A percentile compares a stretch with the other conserved stretches of the same genome.
phyloP scores from a whole-genome alignment of 2,329 filamentous ascomycete genomes.

The Cytospora schulzeri region DNA sequence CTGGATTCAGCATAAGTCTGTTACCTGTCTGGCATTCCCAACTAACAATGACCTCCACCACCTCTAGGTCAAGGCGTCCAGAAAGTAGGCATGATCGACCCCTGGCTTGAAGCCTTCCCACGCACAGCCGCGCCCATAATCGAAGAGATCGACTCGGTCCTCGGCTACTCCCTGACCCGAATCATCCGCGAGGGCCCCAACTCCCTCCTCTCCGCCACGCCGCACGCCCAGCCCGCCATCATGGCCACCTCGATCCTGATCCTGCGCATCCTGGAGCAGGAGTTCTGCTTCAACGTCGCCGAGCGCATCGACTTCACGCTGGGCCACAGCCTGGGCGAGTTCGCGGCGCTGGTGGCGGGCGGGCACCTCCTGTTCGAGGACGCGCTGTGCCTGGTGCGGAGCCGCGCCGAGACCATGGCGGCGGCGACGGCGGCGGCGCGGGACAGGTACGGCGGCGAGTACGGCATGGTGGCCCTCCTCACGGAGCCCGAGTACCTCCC shows the following conservation, averaged over 20 bases:
- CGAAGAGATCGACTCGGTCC: conserved; percentile 79
- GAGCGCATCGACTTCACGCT: conserved; percentile 79
- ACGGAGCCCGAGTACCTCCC: conserved; percentile 79
- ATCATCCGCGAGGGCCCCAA: conserved; percentile 82
- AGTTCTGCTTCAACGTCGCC: conserved; percentile 75
- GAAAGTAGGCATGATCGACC: conserved; percentile 81
- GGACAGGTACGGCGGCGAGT: conserved; percentile 72
- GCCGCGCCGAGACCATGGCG: conserved; percentile 81
- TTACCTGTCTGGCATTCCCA: background rate
- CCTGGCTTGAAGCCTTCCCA: conserved; percentile 88
- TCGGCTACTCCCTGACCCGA: conserved; percentile 73
- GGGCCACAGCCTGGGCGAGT: conserved; percentile 91
- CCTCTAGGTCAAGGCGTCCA: conserved; percentile 80
- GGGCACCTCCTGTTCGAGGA: conserved; percentile 79
- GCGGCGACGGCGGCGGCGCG: conserved; percentile 69
- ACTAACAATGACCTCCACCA: conserved; percentile 5
- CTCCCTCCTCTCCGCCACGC: conserved; percentile 74
- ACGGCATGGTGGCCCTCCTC: conserved; percentile 92
- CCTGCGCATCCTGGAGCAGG: conserved; percentile 79
- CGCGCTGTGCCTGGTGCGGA: conserved; percentile 74
- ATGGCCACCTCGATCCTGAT: conserved; percentile 94
- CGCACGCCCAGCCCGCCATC: conserved; percentile 91
- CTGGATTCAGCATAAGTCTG: too few species aligned
- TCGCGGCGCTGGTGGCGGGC: conserved; percentile 84
- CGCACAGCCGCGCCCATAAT: conserved; percentile 73